A percentile compares a stretch with the other conserved stretches of the same genome.
These are phyloP conservation scores for Vicia villosa DNA, from an alignment of 306 rosid species.

Conservation along the genomic window DNA sequence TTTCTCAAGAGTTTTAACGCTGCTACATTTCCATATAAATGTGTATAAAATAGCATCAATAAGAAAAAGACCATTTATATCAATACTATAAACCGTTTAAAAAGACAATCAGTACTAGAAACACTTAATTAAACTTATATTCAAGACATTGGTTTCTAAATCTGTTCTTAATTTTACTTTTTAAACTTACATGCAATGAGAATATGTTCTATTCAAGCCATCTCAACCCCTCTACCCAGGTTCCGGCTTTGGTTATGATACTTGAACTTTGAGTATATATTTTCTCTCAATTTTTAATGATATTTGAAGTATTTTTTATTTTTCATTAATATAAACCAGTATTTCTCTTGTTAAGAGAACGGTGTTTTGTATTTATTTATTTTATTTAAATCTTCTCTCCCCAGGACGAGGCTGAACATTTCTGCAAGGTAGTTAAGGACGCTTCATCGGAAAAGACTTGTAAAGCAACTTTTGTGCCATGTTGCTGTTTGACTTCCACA, in stretches of 20 bases:
- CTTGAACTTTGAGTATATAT: slow-evolving; percentile 1
- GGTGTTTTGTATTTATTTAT: neutral
- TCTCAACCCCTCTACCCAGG: neutral
- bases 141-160: neutral
- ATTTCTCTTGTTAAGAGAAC: slow-evolving; percentile 13
- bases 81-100: neutral
- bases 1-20: neutral
- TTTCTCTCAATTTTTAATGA: slow-evolving; percentile 11
- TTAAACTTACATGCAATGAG: neutral
- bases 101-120: neutral
- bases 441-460: slow-evolving; percentile 49
- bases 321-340: slow-evolving; percentile 7
- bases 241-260: slow-evolving; percentile 23
- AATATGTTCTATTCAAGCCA: neutral
- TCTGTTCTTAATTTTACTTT: neutral
- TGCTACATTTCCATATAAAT: neutral
- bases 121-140: neutral
- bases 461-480: slow-evolving; percentile 42
- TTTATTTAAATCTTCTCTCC: slow-evolving; percentile 18
- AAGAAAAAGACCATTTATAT: neutral
- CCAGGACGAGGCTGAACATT: slow-evolving; percentile 79
- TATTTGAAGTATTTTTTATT: slow-evolving; percentile 2
- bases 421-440: slow-evolving; percentile 60
- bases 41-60: neutral
- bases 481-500: slow-evolving; percentile 49